phyloP scores from a whole-genome alignment of 164 flowering plant genomes.

The Stephania cephalantha region DNA sequence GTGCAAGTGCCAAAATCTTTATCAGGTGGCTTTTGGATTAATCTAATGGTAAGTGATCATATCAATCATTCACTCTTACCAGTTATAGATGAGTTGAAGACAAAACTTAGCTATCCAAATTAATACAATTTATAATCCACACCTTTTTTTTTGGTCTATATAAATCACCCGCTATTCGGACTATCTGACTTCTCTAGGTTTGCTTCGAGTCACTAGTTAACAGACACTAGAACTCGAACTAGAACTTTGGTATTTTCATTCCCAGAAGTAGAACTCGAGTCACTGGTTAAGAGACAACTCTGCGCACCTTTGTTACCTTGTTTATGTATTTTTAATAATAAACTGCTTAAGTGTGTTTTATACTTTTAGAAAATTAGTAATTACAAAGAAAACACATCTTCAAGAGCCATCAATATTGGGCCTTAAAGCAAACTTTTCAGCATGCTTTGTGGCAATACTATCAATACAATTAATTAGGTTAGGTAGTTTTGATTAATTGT shows the following conservation, averaged over 20 bases:
- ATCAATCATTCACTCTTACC: neutral
- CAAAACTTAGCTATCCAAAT: neutral
- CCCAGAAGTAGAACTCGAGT: too few relatives aligned
- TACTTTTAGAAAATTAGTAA: neutral
- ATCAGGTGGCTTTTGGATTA: neutral
- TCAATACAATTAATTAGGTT: neutral
- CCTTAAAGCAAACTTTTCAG: neutral
- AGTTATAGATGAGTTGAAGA: neutral
- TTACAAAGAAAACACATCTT: neutral
- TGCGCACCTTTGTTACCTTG: neutral
- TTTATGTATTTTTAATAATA: neutral
- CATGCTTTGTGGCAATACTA: neutral
- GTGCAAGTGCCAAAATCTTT: neutral
- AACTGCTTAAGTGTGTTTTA: too few relatives aligned
- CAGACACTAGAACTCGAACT: too few relatives aligned
- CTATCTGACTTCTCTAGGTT: too few relatives aligned
- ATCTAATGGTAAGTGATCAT: neutral
- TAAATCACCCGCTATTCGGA: too few relatives aligned
- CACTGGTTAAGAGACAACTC: too few relatives aligned
- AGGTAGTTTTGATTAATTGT: neutral
- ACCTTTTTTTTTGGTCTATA: too few relatives aligned
- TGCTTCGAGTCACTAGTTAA: too few relatives aligned
- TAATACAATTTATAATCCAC: too few relatives aligned
- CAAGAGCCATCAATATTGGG: neutral
- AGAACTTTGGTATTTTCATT: too few relatives aligned